Base-by-base conservation (phyloP, 2,329 filamentous ascomycete genomes). In the Fusarium piperis region DNA sequence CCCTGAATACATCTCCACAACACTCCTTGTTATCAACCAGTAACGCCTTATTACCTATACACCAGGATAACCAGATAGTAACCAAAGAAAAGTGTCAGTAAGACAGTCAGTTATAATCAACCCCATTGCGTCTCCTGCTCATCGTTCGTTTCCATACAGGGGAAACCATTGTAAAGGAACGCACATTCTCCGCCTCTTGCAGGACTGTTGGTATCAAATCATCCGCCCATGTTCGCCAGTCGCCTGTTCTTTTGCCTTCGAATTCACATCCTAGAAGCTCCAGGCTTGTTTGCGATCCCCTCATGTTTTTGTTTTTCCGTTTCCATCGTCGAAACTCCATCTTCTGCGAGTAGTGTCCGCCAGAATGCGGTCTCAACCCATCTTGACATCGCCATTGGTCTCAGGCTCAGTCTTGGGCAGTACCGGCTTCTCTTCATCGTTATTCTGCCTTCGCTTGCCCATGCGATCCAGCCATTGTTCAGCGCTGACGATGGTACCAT, bases 391-490 rank as follows among this genome's bases (percentile, higher is more conserved):
- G 15, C 72, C 73, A 36, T 75, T 74, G 23, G 65, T 18, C 41
- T 71, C 58, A n/a, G 68, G 20, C 51, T 72, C 62, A 2, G 69
- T 59, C 35, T 72, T 67, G 18, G 76, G 75, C 20, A 78, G 58
- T 48, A 77, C 64, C 0, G 74, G 59, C 57, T 78, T 76, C 39
- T 80, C 78, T 2, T 78, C 75, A 13, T 78, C 78, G 8, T 74
- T 71, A 32, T 74, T 70, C 30, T 71, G 58, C 58, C 67, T 67
- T 52, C 76, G 70, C 73, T 80, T 82, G 33, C 93, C 93, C 65
- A 97, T 85, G 20, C 91, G 87, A 65, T 95, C 92, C 72, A 95
- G 93, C 96, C 96, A 98, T 74, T 92, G 90, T 81, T 98, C 95
- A 0, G 96, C 96, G 75, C 93, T 96, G 62, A 93, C 89, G 59